Evolutionary conservation across 1,284 basidiomycete species (phyloP).

Genomic region (Pisolithus thermaeus): DNA sequence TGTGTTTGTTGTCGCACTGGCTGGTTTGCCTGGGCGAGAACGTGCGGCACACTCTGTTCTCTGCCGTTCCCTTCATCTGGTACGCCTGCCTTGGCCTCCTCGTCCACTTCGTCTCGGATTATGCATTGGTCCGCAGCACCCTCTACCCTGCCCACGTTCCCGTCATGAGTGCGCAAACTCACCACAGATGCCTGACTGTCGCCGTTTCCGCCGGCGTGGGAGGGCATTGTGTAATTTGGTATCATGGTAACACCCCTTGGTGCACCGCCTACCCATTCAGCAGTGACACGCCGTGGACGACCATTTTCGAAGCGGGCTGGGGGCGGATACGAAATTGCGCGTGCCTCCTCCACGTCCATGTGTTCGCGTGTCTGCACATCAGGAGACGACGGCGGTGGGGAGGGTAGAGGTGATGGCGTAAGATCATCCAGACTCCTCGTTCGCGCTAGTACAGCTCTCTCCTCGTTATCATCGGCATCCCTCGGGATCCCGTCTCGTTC

Average conservation of each 20-base stretch:
- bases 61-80: conserved; percentile 1
- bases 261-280: background rate
- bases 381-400: background rate
- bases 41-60: conserved; percentile 3
- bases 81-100: conserved; percentile 15
- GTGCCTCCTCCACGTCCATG: background rate
- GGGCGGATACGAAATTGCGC: no score
- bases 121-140: background rate
- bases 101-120: background rate
- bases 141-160: conserved; percentile 14
- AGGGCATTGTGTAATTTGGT: conserved; percentile 9
- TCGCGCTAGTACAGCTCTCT: background rate
- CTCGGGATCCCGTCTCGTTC: background rate
- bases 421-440: background rate
- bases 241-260: conserved; percentile 10
- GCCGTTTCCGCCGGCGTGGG: conserved; percentile 21
- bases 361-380: background rate
- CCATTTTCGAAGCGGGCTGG: background rate
- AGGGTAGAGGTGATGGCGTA: background rate
- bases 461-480: background rate
- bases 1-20: conserved; percentile 9
- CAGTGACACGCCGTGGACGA: background rate
- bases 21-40: conserved; percentile 21
- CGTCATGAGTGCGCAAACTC: background rate
- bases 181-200: background rate